Evolutionary conservation across 441 rosid species (phyloP).

Genomic region (Rhodomyrtus psidioides): DNA sequence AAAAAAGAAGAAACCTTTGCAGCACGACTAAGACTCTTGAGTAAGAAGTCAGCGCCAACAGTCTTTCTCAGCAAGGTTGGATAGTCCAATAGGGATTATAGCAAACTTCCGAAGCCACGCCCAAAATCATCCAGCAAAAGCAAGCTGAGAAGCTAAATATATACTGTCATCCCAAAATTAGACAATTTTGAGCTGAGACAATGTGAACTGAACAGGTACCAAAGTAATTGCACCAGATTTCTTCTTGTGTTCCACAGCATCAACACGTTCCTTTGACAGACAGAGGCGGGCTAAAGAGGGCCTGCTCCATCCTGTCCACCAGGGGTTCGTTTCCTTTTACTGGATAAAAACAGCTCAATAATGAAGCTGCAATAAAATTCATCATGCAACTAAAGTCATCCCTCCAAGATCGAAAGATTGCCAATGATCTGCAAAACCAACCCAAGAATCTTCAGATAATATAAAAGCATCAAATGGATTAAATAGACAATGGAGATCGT

Average conservation of each 20-base stretch:
- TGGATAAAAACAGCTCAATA: neutral
- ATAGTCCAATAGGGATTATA: too few relatives aligned
- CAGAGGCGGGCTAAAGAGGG: constrained; percentile 90
- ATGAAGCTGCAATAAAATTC: neutral
- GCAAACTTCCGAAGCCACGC: too few relatives aligned
- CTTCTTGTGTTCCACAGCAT: constrained; percentile 74
- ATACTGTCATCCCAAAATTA: neutral
- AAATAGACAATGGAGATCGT: neutral
- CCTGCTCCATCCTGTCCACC: constrained; percentile 96
- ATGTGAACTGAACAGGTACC: constrained; percentile 30
- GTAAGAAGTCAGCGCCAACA: too few relatives aligned
- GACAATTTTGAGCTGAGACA: neutral
- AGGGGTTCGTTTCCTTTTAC: constrained; percentile 29
- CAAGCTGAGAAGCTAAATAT: neutral
- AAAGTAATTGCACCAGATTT: constrained; percentile 61
- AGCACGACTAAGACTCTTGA: too few relatives aligned
- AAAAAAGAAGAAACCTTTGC: too few relatives aligned
- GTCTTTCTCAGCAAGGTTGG: too few relatives aligned
- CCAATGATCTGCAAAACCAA: neutral
- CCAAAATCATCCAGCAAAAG: constrained; percentile 62
- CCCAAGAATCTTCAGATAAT: neutral
- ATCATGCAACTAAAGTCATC: neutral
- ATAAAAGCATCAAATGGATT: neutral
- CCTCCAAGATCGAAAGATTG: neutral
- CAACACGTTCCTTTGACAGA: constrained; percentile 92